Evolutionary conservation across 106 monocot species (phyloP), one percentile per base, ranked within the genome.

Genomic region (Dendrobium nobile): DNA sequence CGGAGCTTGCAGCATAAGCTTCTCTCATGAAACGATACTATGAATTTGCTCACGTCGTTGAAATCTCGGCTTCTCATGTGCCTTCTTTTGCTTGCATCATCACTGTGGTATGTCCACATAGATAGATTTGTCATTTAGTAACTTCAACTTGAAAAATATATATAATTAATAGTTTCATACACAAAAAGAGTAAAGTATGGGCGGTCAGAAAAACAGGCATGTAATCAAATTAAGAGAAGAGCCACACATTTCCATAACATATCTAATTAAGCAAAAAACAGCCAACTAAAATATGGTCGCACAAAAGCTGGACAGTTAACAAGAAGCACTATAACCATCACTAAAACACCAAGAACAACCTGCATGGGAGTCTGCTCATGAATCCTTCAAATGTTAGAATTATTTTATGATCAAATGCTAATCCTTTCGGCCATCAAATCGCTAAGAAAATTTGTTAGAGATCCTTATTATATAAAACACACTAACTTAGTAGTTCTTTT

Each of bases 61-160:
- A 58, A 81, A 18, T 87, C 83, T 75, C 77, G 85, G 73, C 55
- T 72, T 85, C 81, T 91, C 7, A 77, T 85, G 37, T 75, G 24
- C 80, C 67, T 87, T 67, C 81, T 89, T 82, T 83, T 94, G 75
- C 73, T 77, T 81, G 79, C 70, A 47, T 87, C 89, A 85, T 89
- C 86, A 73, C 91, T 89, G 44, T n/a, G 47, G 5, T 17, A 78
- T 31, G 43, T 55, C 64, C 8, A 22, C n/a, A 55, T 24, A 19
- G 1, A 64, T 67, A 22, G 31, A 37, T 73, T 45, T 5, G 70
- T 15, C 26, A 22, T 9, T 67, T 67, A 20, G 9, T 61, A 6
- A 28, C 10, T 54, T 37, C 24, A 54, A 33, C 16, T 28, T 56
- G 1, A 5, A 61, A 61, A 40, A 55, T 9, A 59, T 61, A 37